Evolutionary conservation across 1,139 yeast species (phyloP).

Genomic region (Protomyces arabidopsidicola): DNA sequence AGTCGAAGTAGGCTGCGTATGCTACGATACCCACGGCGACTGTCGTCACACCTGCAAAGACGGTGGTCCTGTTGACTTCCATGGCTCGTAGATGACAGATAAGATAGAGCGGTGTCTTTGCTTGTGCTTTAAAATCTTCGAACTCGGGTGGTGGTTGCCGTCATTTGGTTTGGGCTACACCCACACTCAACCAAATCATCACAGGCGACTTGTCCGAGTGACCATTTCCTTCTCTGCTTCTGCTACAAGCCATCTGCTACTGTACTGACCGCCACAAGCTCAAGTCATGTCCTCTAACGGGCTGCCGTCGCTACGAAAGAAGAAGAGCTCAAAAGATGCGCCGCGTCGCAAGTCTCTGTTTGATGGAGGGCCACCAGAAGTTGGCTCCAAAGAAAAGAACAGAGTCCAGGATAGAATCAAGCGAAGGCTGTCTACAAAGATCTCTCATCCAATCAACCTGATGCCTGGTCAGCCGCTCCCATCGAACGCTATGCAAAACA

Average conservation of each 20-base stretch:
- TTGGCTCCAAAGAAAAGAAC: constrained; percentile 22
- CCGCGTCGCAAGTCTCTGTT: constrained; percentile 18
- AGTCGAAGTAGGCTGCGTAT: constrained; percentile 85
- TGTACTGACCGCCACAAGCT: too few relatives aligned
- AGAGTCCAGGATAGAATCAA: constrained; percentile 24
- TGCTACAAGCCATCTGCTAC: too few relatives aligned
- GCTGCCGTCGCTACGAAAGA: constrained; percentile 16
- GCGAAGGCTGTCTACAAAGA: constrained; percentile 19
- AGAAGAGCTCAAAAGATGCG: constrained; percentile 17
- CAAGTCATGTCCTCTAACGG: constrained; percentile 7
- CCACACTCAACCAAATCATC: too few relatives aligned
- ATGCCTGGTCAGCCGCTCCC: constrained; percentile 8
- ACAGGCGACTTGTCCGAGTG: too few relatives aligned
- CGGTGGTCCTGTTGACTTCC: constrained; percentile 21
- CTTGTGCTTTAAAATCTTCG: too few relatives aligned
- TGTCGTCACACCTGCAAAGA: constrained; percentile 10
- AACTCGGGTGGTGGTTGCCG: too few relatives aligned
- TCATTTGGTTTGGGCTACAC: too few relatives aligned
- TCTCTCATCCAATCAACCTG: constrained; percentile 5
- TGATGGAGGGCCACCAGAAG: constrained; percentile 15
- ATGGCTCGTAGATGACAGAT: background rate
- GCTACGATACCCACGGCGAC: constrained; percentile 45
- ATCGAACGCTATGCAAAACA: constrained; percentile 5
- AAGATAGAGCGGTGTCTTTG: too few relatives aligned
- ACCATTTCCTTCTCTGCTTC: too few relatives aligned